Evolutionary conservation across 2,329 filamentous ascomycete genomes (phyloP), one percentile per base, ranked within the genome.

Genomic region (Verticillium isaacii): DNA sequence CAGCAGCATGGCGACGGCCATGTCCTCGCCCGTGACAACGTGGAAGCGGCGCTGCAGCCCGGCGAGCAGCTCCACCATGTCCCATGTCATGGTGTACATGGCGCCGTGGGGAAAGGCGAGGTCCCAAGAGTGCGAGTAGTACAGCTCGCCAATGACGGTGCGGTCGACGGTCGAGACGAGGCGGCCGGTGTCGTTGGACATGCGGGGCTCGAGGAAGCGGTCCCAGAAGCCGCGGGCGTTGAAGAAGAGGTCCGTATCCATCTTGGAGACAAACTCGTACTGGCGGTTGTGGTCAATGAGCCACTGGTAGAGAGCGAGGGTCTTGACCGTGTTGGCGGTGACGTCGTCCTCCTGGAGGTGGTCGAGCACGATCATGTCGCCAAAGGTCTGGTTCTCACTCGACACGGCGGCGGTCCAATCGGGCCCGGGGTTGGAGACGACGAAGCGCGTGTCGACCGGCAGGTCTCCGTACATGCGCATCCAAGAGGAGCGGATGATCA

Each of bases 21-120:
- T 71, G 60, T 73, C 72, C 60, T 73, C 71, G 19, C 71, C 70
- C 9, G 69, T 68, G 15, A 73, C 60, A 1, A 72, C 67, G 19
- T 66, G 60, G 62, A 67, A 66, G 55, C 62, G 60, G 32, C 62
- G 59, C 60, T 74, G 72, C 15, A 74, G 65, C 12, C 57, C 57
- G 6, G 66, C 62, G 2, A 74, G 60, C 19, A 71, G 60, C 59
- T 70, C 65, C 6, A 73, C 66, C 67, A 73, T 67, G 57, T 74
- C 72, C 71, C 72, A 73, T 5, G 71, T 73, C 5, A 69, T 61
- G 19, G 72, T 73, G 65, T 74, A 74, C 67, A 74, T 72, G 32
- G 71, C 68, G 6, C 72, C 72, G 34, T 73, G 71, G 1, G 72
- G 71, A 58, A 71, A 73, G 1, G 66, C 67, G 39, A 69, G 66